A percentile compares a stretch with the other conserved stretches of the same genome.
phyloP scores from a whole-genome alignment of 176 grass and related monocot genomes.

The Leersia perrieri region DNA sequence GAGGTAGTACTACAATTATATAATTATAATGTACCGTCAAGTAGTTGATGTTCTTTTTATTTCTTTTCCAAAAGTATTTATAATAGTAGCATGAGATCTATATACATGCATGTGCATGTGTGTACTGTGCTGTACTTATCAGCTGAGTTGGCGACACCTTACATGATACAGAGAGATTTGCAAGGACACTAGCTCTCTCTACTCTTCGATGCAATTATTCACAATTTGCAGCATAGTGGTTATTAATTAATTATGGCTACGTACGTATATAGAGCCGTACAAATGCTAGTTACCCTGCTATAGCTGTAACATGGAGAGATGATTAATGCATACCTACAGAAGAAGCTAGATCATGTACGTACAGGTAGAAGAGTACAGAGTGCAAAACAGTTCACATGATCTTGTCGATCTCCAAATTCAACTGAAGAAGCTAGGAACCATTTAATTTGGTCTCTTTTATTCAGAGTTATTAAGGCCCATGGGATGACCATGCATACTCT shows the following conservation, averaged over 20 bases:
- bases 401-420: not conserved
- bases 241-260: too few relatives aligned
- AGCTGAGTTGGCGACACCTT: not conserved
- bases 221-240: not conserved
- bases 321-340: not conserved
- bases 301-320: not conserved
- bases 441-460: not conserved
- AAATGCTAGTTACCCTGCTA: too few relatives aligned
- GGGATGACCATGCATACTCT: not conserved
- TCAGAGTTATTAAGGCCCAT: not conserved
- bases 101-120: not conserved
- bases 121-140: not conserved
- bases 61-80: not conserved
- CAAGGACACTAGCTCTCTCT: not conserved
- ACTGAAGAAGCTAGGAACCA: not conserved
- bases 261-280: too few relatives aligned
- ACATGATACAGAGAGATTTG: not conserved
- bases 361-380: too few relatives aligned
- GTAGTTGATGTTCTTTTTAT: not conserved
- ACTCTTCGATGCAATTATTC: not conserved
- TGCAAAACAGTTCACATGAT: not conserved
- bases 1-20: not conserved
- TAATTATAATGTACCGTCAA: not conserved
- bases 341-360: too few relatives aligned
- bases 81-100: not conserved